phyloP scores from a whole-genome alignment of 1,284 basidiomycete species.

The Ceratobasidium sp. region DNA sequence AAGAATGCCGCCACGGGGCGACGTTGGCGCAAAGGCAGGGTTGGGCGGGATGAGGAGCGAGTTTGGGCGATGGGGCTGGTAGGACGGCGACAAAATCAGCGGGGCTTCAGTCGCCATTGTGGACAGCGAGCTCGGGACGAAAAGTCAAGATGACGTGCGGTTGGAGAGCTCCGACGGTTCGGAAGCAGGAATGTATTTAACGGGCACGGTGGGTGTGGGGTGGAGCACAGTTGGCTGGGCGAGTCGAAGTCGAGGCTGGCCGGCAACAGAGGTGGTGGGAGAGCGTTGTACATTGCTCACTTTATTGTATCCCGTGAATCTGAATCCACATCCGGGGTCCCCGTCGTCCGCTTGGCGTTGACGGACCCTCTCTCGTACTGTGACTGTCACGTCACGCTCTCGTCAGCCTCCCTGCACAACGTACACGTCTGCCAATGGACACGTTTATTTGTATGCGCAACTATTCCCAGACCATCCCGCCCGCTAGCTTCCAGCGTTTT shows the following conservation, averaged over 20 bases:
- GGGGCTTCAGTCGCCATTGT: conserved; percentile 41
- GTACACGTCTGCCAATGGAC: neutral
- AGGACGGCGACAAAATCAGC: conserved; percentile 17
- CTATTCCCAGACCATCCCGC: neutral
- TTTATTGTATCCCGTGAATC: conserved; percentile 27
- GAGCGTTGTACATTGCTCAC: too few relatives aligned
- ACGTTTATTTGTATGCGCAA: neutral
- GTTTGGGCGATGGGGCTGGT: conserved; percentile 33
- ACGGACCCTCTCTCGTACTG: conserved; percentile 24
- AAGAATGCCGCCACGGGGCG: conserved; percentile 49
- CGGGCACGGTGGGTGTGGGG: neutral
- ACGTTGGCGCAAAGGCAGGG: conserved; percentile 31
- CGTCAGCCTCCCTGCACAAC: neutral
- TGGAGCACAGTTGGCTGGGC: neutral
- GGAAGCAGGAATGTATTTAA: conserved; percentile 6
- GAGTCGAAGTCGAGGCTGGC: conserved; percentile 26
- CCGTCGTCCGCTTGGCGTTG: conserved; percentile 23
- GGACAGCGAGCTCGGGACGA: neutral
- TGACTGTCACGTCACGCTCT: conserved; percentile 29
- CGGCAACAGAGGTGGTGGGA: conserved; percentile 37
- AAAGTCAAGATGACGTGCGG: conserved; percentile 11
- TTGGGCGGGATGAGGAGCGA: conserved; percentile 41
- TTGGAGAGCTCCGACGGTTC: conserved; percentile 26
- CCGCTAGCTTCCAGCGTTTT: neutral
- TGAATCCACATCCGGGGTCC: conserved; percentile 33